Evolutionary conservation across 441 rosid genomes (phyloP).

Genomic region (Biscutella laevigata): DNA sequence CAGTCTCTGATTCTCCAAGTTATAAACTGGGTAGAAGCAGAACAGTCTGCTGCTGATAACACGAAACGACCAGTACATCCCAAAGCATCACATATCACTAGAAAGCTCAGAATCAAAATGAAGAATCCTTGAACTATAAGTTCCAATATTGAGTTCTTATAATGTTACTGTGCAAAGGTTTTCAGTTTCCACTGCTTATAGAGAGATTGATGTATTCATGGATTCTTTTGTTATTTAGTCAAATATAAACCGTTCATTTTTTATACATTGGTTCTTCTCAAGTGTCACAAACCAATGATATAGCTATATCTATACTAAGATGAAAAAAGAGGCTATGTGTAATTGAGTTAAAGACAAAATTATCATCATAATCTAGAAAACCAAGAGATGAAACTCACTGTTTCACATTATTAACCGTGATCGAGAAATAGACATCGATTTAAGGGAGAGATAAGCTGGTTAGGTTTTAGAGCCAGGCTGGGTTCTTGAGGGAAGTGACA

Average conservation of each 20-base stretch:
- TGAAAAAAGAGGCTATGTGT: too few relatives aligned
- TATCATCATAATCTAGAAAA: constrained; percentile 4
- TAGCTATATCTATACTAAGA: too few relatives aligned
- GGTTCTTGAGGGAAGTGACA: constrained; percentile 59
- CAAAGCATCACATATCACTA: constrained; percentile 59
- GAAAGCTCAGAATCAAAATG: constrained; percentile 83
- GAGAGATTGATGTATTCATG: constrained; percentile 3
- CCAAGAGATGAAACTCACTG: not conserved
- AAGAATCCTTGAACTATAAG: constrained; percentile 55
- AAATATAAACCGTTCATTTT: too few relatives aligned
- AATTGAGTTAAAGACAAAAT: not conserved
- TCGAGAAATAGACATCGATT: not conserved
- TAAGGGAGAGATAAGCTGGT: not conserved
- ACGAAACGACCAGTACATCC: constrained; percentile 57
- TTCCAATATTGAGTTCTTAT: not conserved
- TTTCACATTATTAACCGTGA: not conserved
- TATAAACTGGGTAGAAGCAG: constrained; percentile 82
- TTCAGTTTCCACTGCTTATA: constrained; percentile 11
- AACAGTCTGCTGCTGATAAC: constrained; percentile 49
- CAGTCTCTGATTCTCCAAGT: constrained; percentile 66
- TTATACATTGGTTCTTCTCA: too few relatives aligned
- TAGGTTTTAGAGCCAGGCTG: constrained; percentile 55
- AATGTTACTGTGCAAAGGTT: not conserved
- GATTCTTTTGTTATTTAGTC: constrained; percentile 15
- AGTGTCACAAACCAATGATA: too few relatives aligned